phyloP scores from a whole-genome alignment of 345 rosid genomes.

The Camelina hispida region DNA sequence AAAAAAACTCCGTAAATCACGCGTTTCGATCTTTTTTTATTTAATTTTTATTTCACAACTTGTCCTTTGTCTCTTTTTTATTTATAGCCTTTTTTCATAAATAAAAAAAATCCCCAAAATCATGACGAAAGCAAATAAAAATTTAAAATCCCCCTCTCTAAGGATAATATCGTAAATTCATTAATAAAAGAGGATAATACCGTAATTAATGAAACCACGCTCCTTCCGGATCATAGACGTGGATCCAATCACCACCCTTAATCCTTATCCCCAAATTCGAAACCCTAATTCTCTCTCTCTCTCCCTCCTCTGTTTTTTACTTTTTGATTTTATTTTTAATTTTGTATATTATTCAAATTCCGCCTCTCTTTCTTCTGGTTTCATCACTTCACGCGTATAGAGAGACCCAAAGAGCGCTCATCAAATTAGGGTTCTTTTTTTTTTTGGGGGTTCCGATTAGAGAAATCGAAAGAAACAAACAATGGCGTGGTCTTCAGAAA shows the following conservation, averaged over 20 bases:
- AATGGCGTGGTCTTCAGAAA: constrained; percentile 46
- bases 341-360: constrained; percentile 31
- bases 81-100: neutral
- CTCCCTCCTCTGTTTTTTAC: neutral
- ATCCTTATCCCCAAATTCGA: constrained; percentile 48
- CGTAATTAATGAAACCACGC: constrained; percentile 40
- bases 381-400: constrained; percentile 7
- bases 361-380: constrained; percentile 20
- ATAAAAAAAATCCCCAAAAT: constrained; percentile 6
- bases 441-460: neutral
- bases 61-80: constrained; percentile 42
- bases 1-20: constrained; percentile 45
- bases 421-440: constrained; percentile 6
- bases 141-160: neutral
- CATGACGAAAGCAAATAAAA: constrained; percentile 25
- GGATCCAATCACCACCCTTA: constrained; percentile 63
- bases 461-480: neutral
- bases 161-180: neutral
- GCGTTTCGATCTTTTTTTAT: constrained; percentile 41
- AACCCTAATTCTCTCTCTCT: constrained; percentile 54
- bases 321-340: neutral
- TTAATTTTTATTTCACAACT: constrained; percentile 40
- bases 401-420: constrained; percentile 9
- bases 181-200: constrained; percentile 25
- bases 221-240: constrained; percentile 25